Percentiles rank a stretch among this genome's conserved stretches.
Evolutionary conservation across 2,329 filamentous ascomycete genomes (phyloP).

Genomic region (Endoconidiophora polonica): DNA sequence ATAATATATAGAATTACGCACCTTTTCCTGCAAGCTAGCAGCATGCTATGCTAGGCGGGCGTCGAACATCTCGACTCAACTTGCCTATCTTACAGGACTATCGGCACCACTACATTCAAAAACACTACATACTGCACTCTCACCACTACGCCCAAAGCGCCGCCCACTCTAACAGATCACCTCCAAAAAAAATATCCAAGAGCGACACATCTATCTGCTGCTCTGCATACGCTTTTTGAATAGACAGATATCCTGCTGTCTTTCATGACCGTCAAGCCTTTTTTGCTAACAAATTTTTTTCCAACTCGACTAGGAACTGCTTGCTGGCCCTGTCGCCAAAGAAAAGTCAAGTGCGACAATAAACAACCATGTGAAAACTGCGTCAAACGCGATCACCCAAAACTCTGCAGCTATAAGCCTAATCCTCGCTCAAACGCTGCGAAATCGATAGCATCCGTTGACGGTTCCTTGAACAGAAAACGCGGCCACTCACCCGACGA

Average conservation of each 20-base stretch:
- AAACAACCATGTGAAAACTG: constrained; percentile 53
- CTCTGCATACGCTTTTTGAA: neutral
- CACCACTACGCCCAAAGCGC: too few relatives aligned
- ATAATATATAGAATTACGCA: too few relatives aligned
- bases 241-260: neutral
- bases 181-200: neutral
- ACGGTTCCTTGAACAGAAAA: constrained; percentile 19
- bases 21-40: neutral
- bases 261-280: neutral
- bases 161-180: too few relatives aligned
- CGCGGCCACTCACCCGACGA: constrained; percentile 28
- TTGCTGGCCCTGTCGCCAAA: constrained; percentile 50
- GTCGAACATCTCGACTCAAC: neutral
- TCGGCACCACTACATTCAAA: neutral
- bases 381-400: constrained; percentile 46
- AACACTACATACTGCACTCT: too few relatives aligned
- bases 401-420: constrained; percentile 50
- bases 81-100: neutral
- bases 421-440: constrained; percentile 25
- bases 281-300: neutral
- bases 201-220: neutral
- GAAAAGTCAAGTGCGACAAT: constrained; percentile 55
- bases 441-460: constrained; percentile 11
- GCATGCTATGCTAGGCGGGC: too few relatives aligned
- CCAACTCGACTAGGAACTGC: constrained; percentile 32